Base-by-base conservation (phyloP, 164 flowering plant species). In the Sedum album region DNA sequence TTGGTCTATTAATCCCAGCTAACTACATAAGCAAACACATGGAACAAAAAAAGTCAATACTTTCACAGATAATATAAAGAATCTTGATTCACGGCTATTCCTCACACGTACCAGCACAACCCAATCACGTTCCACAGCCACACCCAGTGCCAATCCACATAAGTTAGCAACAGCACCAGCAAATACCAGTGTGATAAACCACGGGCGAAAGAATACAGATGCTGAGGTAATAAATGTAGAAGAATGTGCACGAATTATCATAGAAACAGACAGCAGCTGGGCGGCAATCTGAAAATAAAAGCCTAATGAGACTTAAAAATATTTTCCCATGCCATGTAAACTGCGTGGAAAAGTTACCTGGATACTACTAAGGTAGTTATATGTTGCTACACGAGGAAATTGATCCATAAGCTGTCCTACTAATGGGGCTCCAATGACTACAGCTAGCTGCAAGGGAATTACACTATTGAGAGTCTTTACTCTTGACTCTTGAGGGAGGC, bases 51-150 rank as follows among this genome's bases (percentile, higher is more conserved):
- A 35, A 48, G 23, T 20, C 72, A 65, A 20, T 44, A 41, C 62
- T 25, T 28, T 44, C 14, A 28, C 62, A 28, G 33, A 28, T 26
- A 13, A 57, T 28, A 0, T 57, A 20, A 57, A 57, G 35, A 67
- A 68, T 10, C 46, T 60, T 17, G 53, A 25, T 18, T 17, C 26
- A 33, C 60, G 26, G 69, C 35, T 5, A 0, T 38, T 65, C 5
- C 57, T 53, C 61, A 46, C 49, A 64, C 49, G n/a, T 84, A 92
- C 97, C 97, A 86, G 80, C 26, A 95, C 97, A 77, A 92, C 96
- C 99, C 99, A 95, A 75, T 95, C 99, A 66, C 97, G 96, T 78
- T 95, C 97, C 83, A 85, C 79, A 13, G 97, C 93, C 76, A 95
- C 93, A 33, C 96, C 99, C 57, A 86, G 57, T 62, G 97, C 94